Evolutionary conservation across 2,329 filamentous ascomycete genomes (phyloP).

Genomic region (Trichoderma citrinoviride): DNA sequence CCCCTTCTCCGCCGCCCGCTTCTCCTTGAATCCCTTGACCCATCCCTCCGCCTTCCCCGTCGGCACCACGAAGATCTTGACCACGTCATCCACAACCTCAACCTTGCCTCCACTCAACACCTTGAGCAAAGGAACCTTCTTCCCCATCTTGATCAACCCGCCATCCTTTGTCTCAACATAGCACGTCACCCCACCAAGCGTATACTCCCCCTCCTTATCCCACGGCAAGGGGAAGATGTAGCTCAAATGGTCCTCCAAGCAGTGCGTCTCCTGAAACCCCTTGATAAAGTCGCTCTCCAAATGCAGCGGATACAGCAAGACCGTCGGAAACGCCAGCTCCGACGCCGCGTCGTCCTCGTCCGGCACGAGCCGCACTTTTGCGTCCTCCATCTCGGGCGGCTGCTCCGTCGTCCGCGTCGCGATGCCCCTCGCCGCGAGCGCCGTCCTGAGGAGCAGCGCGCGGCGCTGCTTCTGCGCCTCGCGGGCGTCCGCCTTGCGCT

Average conservation of each 20-base stretch:
- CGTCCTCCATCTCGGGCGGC: slow-evolving; percentile 86
- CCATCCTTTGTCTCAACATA: slow-evolving; percentile 82
- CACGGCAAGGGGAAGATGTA: slow-evolving; percentile 89
- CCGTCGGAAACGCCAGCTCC: slow-evolving; percentile 69
- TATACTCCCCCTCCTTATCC: slow-evolving; percentile 71
- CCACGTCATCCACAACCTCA: slow-evolving; percentile 82
- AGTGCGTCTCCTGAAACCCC: slow-evolving; percentile 74
- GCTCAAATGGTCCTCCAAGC: slow-evolving; percentile 70
- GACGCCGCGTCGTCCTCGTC: slow-evolving; percentile 72
- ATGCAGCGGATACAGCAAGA: slow-evolving; percentile 81
- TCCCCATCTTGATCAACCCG: slow-evolving; percentile 84
- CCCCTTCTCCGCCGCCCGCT: slow-evolving; percentile 55
- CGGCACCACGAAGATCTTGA: slow-evolving; percentile 81
- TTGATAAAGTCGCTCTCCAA: slow-evolving; percentile 90
- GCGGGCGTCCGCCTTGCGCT: slow-evolving; percentile 55
- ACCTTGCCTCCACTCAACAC: slow-evolving; percentile 73
- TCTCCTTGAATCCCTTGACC: slow-evolving; percentile 80
- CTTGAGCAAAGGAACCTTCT: slow-evolving; percentile 75
- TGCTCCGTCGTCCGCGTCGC: slow-evolving; percentile 62
- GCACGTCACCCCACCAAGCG: slow-evolving; percentile 66
- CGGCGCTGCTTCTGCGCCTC: slow-evolving; percentile 55
- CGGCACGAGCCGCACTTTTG: slow-evolving; percentile 64
- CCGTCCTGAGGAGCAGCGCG: slow-evolving; percentile 60
- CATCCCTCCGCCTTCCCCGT: slow-evolving; percentile 67
- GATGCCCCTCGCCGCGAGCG: slow-evolving; percentile 69